Evolutionary conservation across 2,329 filamentous ascomycete genomes (phyloP).

Genomic region (Emericellopsis atlantica): DNA sequence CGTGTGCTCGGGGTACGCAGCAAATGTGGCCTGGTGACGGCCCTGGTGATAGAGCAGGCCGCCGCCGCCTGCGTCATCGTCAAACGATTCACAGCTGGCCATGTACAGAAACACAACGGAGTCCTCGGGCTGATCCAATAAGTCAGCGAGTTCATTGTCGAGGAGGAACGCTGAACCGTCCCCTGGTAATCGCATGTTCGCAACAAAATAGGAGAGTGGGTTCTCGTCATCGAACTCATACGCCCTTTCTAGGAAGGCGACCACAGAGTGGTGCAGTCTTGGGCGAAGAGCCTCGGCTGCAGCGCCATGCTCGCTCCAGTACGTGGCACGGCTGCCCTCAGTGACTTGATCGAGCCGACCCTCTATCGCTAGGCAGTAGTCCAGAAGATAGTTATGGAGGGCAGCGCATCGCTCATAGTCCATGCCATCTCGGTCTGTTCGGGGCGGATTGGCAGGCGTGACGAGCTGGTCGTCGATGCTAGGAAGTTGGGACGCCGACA

Average conservation of each 20-base stretch:
- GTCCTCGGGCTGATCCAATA: constrained; percentile 9
- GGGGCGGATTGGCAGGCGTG: constrained; percentile 11
- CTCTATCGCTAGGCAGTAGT: constrained; percentile 12
- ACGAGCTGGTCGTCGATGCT: constrained; percentile 10
- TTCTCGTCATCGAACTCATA: constrained; percentile 5
- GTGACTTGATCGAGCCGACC: constrained; percentile 6
- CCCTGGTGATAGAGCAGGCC: constrained; percentile 16
- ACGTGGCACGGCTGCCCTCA: constrained; percentile 8
- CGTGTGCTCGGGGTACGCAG: constrained; percentile 10
- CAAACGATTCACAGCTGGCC: constrained; percentile 6
- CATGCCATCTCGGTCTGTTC: constrained; percentile 10
- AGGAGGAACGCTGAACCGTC: constrained; percentile 6
- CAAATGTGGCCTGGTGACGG: constrained; percentile 9
- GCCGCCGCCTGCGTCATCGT: constrained; percentile 6
- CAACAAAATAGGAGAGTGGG: constrained; percentile 12
- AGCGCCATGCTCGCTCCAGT: constrained; percentile 8
- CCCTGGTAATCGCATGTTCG: constrained; percentile 5
- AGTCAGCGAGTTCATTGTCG: constrained; percentile 8
- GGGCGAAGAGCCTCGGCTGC: constrained; percentile 9
- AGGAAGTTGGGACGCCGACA: neutral
- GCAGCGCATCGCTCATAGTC: constrained; percentile 14
- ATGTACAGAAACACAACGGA: constrained; percentile 11
- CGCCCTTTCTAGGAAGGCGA: constrained; percentile 9
- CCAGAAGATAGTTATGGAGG: constrained; percentile 17
- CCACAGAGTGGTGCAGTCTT: constrained; percentile 10